Evolutionary conservation across 106 monocot genomes (phyloP).

Genomic region (Allium cepa): DNA sequence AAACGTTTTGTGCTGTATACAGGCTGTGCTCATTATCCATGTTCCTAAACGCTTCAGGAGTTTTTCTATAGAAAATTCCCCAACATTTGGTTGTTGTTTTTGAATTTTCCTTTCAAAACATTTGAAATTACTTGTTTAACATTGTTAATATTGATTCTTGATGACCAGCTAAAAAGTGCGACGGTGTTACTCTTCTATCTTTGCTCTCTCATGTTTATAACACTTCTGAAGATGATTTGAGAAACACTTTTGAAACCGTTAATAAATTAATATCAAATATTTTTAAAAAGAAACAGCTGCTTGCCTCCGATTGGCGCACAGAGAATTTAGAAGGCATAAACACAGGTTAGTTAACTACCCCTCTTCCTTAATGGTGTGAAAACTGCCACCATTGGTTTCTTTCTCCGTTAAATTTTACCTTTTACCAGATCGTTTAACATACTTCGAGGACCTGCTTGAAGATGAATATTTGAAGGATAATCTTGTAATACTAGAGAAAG

Average conservation of each 20-base stretch:
- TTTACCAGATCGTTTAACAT: slow-evolving; percentile 62
- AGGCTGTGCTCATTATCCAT: no score
- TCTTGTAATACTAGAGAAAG: slow-evolving; percentile 54
- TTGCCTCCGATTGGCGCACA: slow-evolving; percentile 62
- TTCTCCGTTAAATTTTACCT: no score
- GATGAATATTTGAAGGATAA: slow-evolving; percentile 41
- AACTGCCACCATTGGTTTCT: no score
- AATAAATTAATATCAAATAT: slow-evolving; percentile 53
- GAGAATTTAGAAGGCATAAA: slow-evolving; percentile 54
- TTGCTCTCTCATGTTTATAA: slow-evolving; percentile 72
- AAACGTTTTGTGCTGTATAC: no score
- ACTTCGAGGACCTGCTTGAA: slow-evolving; percentile 75
- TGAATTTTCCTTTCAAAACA: background rate
- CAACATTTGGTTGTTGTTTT: slow-evolving; percentile 38
- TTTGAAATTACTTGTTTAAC: slow-evolving; percentile 1
- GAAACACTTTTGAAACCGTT: slow-evolving; percentile 38
- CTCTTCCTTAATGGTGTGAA: no score
- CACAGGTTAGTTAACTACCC: slow-evolving; percentile 33
- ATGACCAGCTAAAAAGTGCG: slow-evolving; percentile 59
- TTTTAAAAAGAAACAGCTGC: slow-evolving; percentile 49
- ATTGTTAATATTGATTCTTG: slow-evolving; percentile 7
- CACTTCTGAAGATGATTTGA: slow-evolving; percentile 78
- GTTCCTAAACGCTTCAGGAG: slow-evolving; percentile 41
- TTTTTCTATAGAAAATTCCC: slow-evolving; percentile 41
- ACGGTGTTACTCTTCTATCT: slow-evolving; percentile 65